These are phyloP conservation scores for Clonostachys rhizophaga DNA, from an alignment of 2,329 filamentous ascomycete species.

Conservation along the genomic window DNA sequence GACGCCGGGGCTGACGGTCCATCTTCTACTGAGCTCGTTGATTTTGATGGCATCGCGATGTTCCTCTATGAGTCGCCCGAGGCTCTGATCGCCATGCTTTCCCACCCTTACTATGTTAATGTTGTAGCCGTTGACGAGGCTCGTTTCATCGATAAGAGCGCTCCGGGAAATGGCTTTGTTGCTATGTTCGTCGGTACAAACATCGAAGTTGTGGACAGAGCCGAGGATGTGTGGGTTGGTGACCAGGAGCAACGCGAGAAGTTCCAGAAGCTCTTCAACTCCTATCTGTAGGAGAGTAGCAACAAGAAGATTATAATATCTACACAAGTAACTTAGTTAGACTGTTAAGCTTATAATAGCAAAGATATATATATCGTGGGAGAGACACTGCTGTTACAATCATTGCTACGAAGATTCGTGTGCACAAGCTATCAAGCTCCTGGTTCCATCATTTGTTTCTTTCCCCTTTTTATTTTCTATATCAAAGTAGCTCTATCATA, in stretches of 20 bases:
- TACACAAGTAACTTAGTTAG: too few species aligned
- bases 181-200: constrained; percentile 14
- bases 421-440: too few species aligned
- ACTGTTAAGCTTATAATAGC: too few species aligned
- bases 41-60: constrained; percentile 20
- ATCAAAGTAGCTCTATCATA: too few species aligned
- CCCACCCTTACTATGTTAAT: constrained; percentile 18
- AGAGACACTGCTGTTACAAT: too few species aligned
- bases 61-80: constrained; percentile 16
- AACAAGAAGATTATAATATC: too few species aligned
- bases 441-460: too few species aligned
- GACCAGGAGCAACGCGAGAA: constrained; percentile 7
- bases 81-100: constrained; percentile 12
- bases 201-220: constrained; percentile 13
- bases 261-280: constrained; percentile 14
- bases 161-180: constrained; percentile 16
- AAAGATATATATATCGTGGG: too few species aligned
- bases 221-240: constrained; percentile 14
- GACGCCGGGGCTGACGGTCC: constrained; percentile 9
- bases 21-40: constrained; percentile 8
- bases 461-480: too few species aligned
- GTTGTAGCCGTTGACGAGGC: constrained; percentile 19
- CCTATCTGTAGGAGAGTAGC: not conserved
- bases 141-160: constrained; percentile 18
- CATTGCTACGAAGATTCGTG: too few species aligned